Evolutionary conservation across 1,284 basidiomycete species (phyloP).

Genomic region (Moniliella sp.): DNA sequence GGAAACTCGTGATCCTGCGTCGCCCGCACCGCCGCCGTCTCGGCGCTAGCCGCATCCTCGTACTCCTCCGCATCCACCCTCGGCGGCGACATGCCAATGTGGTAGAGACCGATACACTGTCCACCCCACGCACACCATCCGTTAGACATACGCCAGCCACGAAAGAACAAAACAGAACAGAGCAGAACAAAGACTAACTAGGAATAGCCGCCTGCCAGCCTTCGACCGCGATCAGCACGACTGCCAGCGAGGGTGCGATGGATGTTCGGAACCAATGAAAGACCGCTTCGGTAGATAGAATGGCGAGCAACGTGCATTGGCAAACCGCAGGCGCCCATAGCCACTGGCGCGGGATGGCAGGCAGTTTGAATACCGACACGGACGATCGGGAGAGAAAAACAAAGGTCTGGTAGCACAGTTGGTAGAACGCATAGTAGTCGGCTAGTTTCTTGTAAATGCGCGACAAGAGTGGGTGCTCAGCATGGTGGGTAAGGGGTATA

Average conservation of each 20-base stretch:
- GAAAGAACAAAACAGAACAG: too few relatives aligned
- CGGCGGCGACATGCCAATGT: too few relatives aligned
- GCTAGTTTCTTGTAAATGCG: constrained; percentile 60
- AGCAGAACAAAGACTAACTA: constrained; percentile 4
- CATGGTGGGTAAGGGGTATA: constrained; percentile 60
- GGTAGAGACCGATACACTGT: too few relatives aligned
- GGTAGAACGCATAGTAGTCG: constrained; percentile 67
- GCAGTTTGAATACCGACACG: constrained; percentile 57
- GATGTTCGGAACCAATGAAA: constrained; percentile 21
- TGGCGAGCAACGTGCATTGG: constrained; percentile 46
- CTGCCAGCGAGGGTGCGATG: constrained; percentile 22
- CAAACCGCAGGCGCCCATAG: constrained; percentile 53
- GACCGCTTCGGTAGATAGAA: constrained; percentile 44
- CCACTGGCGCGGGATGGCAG: constrained; percentile 51
- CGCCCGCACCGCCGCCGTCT: neutral
- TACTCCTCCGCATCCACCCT: neutral
- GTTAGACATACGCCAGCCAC: too few relatives aligned
- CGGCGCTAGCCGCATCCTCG: neutral
- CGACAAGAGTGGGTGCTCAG: constrained; percentile 45
- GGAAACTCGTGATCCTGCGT: neutral
- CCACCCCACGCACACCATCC: too few relatives aligned
- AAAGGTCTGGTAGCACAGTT: constrained; percentile 64
- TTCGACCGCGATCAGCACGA: constrained; percentile 24
- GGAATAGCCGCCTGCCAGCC: constrained; percentile 15
- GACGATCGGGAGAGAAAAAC: constrained; percentile 88